Percentiles rank a stretch among this genome's conserved stretches.
phyloP scores from a whole-genome alignment of 2,329 filamentous ascomycete genomes.

The Fusarium sp. region DNA sequence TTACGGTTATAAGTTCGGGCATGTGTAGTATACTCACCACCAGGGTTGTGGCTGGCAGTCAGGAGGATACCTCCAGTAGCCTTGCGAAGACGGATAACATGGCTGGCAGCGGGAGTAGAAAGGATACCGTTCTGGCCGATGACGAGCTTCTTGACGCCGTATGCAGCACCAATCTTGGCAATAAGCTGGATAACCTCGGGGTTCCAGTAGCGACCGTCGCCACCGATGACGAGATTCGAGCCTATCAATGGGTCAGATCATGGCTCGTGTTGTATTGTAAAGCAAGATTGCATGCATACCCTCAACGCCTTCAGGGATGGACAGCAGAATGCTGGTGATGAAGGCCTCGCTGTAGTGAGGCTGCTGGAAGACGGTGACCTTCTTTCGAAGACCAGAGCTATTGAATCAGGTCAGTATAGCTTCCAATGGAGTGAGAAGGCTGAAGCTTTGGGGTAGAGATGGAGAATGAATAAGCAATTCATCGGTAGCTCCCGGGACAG shows the following conservation, averaged over 20 bases:
- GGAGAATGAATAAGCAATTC: not conserved
- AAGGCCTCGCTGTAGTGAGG: constrained; percentile 97
- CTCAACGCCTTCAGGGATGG: constrained; percentile 93
- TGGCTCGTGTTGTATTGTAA: constrained; percentile 6
- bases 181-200: constrained; percentile 96
- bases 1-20: not conserved
- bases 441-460: not conserved
- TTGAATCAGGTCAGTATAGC: constrained; percentile 27
- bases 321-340: constrained; percentile 91
- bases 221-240: constrained; percentile 93
- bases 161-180: constrained; percentile 95
- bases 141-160: constrained; percentile 98
- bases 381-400: constrained; percentile 98
- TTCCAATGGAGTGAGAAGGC: not conserved
- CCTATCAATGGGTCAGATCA: constrained; percentile 53
- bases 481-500: constrained; percentile 11
- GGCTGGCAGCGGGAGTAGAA: constrained; percentile 94
- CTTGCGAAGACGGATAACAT: constrained; percentile 93
- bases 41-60: constrained; percentile 98
- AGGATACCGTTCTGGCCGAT: constrained; percentile 97
- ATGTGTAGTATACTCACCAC: constrained; percentile 70
- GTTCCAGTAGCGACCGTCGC: constrained; percentile 97
- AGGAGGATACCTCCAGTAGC: constrained; percentile 96
- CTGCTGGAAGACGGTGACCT: constrained; percentile 97
- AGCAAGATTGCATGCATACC: constrained; percentile 60